phyloP scores from a whole-genome alignment of 257 asterid genomes.

The Nicotiana tomentosiformis region DNA sequence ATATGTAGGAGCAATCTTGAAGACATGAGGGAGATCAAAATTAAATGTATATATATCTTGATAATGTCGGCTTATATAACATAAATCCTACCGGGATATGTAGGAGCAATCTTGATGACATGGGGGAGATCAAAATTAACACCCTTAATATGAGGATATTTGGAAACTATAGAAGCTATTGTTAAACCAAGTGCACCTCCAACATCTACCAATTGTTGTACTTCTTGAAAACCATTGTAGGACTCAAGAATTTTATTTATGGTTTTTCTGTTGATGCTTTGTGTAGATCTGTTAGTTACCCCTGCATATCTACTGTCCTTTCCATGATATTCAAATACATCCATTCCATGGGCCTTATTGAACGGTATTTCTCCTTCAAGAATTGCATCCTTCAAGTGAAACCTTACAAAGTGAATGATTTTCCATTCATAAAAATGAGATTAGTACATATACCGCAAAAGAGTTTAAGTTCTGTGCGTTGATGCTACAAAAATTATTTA shows the following conservation, averaged over 20 bases:
- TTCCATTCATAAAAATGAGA: too few species aligned
- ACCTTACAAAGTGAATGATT: not conserved
- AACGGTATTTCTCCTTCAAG: slow-evolving; percentile 19
- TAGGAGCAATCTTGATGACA: slow-evolving; percentile 2
- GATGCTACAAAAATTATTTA: too few species aligned
- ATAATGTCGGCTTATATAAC: not conserved
- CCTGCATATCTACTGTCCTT: slow-evolving; percentile 5
- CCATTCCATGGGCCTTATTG: slow-evolving; percentile 13
- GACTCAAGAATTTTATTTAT: slow-evolving; percentile 6
- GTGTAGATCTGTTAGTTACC: slow-evolving; percentile 6
- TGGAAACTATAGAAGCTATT: slow-evolving; percentile 1
- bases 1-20: too few species aligned
- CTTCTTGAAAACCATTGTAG: slow-evolving; percentile 4
- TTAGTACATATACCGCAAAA: too few species aligned
- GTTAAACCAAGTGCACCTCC: slow-evolving; percentile 19
- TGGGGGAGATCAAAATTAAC: slow-evolving; percentile 13
- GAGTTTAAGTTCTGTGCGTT: too few species aligned
- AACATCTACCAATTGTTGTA: slow-evolving; percentile 10
- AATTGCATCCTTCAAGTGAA: slow-evolving; percentile 11
- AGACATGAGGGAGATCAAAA: too few species aligned
- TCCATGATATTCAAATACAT: slow-evolving; percentile 12
- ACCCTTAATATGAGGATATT: slow-evolving; percentile 11
- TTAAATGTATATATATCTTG: too few species aligned
- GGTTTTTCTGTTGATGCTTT: not conserved
- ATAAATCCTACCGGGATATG: not conserved